Evolutionary conservation across 176 grass and related monocot genomes (phyloP).

Genomic region (Saccharum officinarum): DNA sequence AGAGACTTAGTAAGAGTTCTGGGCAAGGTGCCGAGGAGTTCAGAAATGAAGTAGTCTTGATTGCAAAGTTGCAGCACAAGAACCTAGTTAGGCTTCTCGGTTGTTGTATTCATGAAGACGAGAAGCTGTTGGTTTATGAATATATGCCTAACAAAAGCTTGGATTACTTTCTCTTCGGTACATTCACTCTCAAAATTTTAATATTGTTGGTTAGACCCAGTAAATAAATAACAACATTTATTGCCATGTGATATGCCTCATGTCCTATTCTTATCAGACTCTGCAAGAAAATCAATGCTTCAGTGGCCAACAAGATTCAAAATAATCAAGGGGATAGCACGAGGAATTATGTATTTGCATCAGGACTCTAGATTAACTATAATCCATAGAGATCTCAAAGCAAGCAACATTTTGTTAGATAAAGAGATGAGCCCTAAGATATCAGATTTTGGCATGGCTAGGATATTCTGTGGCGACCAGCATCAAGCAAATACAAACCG

Average conservation of each 20-base stretch:
- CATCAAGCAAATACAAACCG: neutral
- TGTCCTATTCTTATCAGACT: neutral
- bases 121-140: neutral
- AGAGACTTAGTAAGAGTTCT: neutral
- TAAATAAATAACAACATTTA: no score
- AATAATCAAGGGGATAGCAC: neutral
- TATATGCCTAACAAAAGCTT: conserved; percentile 16
- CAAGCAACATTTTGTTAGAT: neutral
- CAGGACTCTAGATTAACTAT: neutral
- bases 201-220: no score
- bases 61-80: conserved; percentile 12
- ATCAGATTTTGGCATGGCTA: neutral
- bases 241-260: no score
- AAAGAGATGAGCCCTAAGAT: neutral
- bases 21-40: conserved; percentile 32
- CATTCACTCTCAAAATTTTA: neutral
- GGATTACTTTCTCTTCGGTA: neutral
- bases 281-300: neutral
- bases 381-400: neutral
- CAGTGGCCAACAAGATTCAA: neutral
- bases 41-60: conserved; percentile 9
- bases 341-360: neutral
- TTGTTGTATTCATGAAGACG: neutral
- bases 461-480: neutral
- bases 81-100: conserved; percentile 28